Evolutionary conservation across 345 rosid species (phyloP), one percentile per base, ranked within the genome.

Genomic region (Lepidium didymum): DNA sequence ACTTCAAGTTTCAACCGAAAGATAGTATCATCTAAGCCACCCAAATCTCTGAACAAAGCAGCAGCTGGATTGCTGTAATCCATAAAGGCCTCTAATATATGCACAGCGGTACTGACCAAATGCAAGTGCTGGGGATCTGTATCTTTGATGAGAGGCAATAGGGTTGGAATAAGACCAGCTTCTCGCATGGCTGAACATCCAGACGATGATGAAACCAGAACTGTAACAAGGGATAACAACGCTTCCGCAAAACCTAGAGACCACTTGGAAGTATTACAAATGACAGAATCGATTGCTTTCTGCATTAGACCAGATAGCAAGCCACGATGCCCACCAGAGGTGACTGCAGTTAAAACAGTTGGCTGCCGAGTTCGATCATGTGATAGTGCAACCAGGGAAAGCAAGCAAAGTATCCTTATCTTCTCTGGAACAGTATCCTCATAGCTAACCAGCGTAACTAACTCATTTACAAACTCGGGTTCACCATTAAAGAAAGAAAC

Each of bases 141-240:
- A 75, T 90, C 98, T 82, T 88, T 90, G 38, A 93, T 89, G 66
- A 93, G 90, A 75, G 96, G 98, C 68, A 93, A 72, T 64, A 93
- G 90, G 67, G 94, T 87, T 18, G 96, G 92, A 52, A 93, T 88
- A 74, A 93, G 87, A 51, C 96, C 98, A 44, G 96, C 96, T 74
- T 93, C 97, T 38, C 92, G 88, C 95, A 93, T 83, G 45, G 97
- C 97, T 8, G 97, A 85, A 69, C 98, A 90, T 58, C 97, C 88
- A 6, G 96, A 87, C 25, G 96, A 86, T 44, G 97, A 87, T 55
- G 98, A 86, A 62, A 86, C 98, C 85, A 93, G 72, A 54, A 88
- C 90, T 51, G 97, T 88, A 51, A 90, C 89, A 75, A 93, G 94
- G 64, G 96, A 90, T 60, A 93, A 74, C 37, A 93, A 77, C 55